phyloP scores from a whole-genome alignment of 352 stramenopile species.

The Discostella stelligera region DNA sequence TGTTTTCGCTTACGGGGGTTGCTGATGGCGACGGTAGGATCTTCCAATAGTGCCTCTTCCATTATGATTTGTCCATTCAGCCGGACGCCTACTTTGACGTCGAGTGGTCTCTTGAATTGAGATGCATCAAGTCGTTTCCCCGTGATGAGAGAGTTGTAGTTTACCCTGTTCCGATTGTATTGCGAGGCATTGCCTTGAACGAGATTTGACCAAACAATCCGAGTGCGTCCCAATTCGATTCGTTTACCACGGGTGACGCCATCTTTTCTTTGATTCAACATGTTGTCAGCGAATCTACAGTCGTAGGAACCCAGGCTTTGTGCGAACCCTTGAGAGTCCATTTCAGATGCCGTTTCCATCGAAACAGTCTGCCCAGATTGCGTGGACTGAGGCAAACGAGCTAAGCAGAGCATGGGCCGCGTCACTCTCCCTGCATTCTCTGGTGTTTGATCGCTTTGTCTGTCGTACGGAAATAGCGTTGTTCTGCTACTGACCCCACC shows the following conservation, averaged over 20 bases:
- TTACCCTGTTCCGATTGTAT: conserved; percentile 31
- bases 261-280: conserved; percentile 46
- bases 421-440: conserved; percentile 51
- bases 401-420: conserved; percentile 49
- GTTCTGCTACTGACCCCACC: conserved; percentile 46
- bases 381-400: conserved; percentile 37
- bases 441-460: conserved; percentile 2
- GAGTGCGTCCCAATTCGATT: conserved; percentile 48
- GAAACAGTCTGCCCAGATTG: conserved; percentile 43
- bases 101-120: conserved; percentile 55
- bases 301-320: conserved; percentile 55
- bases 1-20: conserved; percentile 49
- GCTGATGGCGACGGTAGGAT: not conserved
- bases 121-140: conserved; percentile 44
- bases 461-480: conserved; percentile 45
- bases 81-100: conserved; percentile 67
- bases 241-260: conserved; percentile 31
- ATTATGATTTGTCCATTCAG: conserved; percentile 61
- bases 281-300: conserved; percentile 46
- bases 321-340: conserved; percentile 38
- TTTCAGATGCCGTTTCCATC: conserved; percentile 39
- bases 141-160: conserved; percentile 55
- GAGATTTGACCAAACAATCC: conserved; percentile 54
- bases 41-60: conserved; percentile 53
- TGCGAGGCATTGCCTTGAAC: conserved; percentile 37